phyloP scores from a whole-genome alignment of 139 green algal genomes.

The Pleodorina starrii region DNA sequence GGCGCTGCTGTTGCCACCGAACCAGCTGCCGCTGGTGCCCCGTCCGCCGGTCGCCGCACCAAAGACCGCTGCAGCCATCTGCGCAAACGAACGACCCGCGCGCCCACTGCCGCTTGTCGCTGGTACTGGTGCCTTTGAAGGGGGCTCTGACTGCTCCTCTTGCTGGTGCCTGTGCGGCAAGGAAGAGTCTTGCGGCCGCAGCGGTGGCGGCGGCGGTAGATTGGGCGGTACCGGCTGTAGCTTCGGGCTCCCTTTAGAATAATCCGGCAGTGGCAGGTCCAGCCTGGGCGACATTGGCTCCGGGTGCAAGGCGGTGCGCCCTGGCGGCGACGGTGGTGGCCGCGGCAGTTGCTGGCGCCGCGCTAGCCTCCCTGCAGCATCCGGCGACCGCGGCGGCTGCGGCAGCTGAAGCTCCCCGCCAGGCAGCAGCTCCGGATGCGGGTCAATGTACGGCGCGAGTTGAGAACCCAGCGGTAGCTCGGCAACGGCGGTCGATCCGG shows the following conservation, averaged over 20 bases:
- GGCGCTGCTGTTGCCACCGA: background rate
- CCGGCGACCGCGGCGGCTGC: background rate
- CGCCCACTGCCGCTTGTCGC: background rate
- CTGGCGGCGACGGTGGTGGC: background rate
- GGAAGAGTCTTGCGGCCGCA: too few species aligned
- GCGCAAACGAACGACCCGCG: background rate
- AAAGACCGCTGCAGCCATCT: background rate
- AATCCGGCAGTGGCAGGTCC: background rate
- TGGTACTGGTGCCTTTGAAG: background rate
- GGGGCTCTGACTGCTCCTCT: background rate
- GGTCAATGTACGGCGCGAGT: too few species aligned
- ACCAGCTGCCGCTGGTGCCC: background rate
- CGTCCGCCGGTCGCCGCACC: background rate
- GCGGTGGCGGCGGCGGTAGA: conserved; percentile 1
- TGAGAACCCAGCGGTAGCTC: too few species aligned
- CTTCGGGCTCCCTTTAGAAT: background rate
- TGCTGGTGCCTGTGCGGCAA: background rate
- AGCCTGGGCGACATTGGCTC: background rate
- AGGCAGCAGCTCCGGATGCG: too few species aligned
- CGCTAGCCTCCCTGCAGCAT: background rate
- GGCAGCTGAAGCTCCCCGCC: too few species aligned
- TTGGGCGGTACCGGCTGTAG: background rate
- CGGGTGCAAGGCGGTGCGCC: background rate
- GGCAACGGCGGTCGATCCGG: background rate
- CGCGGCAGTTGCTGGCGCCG: background rate